Evolutionary conservation across 2,329 filamentous ascomycete genomes (phyloP), one percentile per base, ranked within the genome.

Genomic region (Talaromyces piceae): DNA sequence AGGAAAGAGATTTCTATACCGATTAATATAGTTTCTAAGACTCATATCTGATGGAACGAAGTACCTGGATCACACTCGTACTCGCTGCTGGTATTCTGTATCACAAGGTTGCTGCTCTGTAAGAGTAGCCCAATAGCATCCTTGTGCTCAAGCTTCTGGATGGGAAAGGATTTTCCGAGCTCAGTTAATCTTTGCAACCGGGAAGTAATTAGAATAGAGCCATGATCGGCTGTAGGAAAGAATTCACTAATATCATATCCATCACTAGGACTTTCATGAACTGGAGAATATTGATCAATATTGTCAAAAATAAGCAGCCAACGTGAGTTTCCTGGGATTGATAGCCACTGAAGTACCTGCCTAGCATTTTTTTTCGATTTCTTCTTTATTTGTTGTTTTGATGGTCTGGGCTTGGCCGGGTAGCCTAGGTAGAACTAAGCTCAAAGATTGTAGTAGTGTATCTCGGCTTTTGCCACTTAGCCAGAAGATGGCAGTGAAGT

Each of bases 171-270:
- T 28, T 60, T 53, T 5, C 69, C 69, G 3, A 71, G 46, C 11
- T 64, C 60, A 9, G 68, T 61, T 12, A 64, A 20, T n/a, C 61
- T 61, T 44, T 60, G 47, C 2, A 60, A 63, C 13, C 69, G 60
- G 5, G 69, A 72, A 4, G 70, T 75, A 20, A 75, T 62, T 16
- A 76, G 58, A 44, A 76, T 64, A 2, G 67, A 66, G 13, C 72
- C 73, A 51, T 74, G 43, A 23, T 46, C 44, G 12, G 44, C 47
- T 6, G 22, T 16, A 12, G 39, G 47, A 12, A 50, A 37, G 5
- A 22, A 41, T 22, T 49, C 22, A 25, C 26, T 3, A 37, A 50
- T n/a, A 18, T 44, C 47, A 23, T 45, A 50, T 12, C 26, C 27
- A 5, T 31, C 44, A 16, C 26, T 20, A 16, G 13, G n/a, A 37